Evolutionary conservation across 352 stramenopile species (phyloP).

Genomic region (Phytopythium delawarense): DNA sequence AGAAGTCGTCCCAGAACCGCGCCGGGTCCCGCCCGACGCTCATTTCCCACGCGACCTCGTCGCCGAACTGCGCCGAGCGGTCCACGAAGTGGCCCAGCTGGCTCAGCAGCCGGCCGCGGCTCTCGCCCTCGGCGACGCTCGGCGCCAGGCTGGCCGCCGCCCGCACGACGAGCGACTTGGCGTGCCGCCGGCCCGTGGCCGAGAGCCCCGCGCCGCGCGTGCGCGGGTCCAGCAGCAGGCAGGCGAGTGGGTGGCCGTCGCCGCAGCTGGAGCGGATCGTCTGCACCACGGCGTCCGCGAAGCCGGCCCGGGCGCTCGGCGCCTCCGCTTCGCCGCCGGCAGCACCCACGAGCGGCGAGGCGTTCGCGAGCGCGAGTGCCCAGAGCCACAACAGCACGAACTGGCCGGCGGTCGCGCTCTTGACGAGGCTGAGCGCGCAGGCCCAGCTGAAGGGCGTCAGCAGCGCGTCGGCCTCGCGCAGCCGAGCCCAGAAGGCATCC

Average conservation of each 20-base stretch:
- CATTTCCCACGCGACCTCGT: conserved; percentile 50
- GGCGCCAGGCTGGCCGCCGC: conserved; percentile 25
- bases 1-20: conserved; percentile 49
- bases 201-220: conserved; percentile 34
- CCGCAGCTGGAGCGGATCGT: conserved; percentile 10
- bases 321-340: background rate
- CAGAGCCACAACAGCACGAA: conserved; percentile 47
- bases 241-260: conserved; percentile 36
- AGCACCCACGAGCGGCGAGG: conserved; percentile 10
- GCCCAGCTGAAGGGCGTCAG: conserved; percentile 44
- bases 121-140: conserved; percentile 3
- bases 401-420: conserved; percentile 30
- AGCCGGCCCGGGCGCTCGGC: background rate
- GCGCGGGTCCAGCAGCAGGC: conserved; percentile 44
- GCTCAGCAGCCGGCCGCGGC: conserved; percentile 22
- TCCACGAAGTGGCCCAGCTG: conserved; percentile 37
- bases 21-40: conserved; percentile 25
- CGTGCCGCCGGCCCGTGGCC: conserved; percentile 32
- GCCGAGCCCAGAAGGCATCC: conserved; percentile 31
- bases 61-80: conserved; percentile 30
- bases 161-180: conserved; percentile 40
- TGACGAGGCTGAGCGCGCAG: conserved; percentile 31
- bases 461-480: conserved; percentile 26
- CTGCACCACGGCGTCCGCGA: conserved; percentile 10
- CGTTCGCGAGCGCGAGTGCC: conserved; percentile 22